Base-by-base conservation (phyloP, 352 stramenopile genomes). In the Phytophthora constricta region DNA sequence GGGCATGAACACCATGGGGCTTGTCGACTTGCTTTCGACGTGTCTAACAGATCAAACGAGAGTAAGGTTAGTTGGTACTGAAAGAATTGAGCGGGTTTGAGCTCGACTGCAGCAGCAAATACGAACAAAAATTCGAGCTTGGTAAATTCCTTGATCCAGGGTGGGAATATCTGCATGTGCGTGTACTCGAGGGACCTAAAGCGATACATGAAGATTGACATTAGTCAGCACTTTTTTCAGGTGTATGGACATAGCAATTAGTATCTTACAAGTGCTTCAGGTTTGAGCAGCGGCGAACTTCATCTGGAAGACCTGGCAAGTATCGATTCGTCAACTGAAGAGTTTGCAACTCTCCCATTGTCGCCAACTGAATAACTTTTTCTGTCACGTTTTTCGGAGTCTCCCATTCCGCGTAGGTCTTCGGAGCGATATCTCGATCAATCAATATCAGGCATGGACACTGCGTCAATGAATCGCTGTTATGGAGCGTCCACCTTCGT, bases 101-200 rank as follows among this genome's bases (percentile, higher is more conserved):
- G 14, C 3, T 47, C 37, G 17, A 53, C 16, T 62, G 65, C 59
- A 77, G 28, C 57, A 56, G 66, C 4, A 25, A 28, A n/a, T 5
- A 62, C 62, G 7, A 55, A 79, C 72, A 84, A 11, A 47, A 65
- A 74, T 26, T 82, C 61, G 25, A 84, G 61, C 3, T 69, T 48
- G 1, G 58, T 67, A 33, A 80, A 65, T 3, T 77, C 51, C 9
- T 53, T 77, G 27, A 56, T 55, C 74, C 76, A 80, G 0, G 34
- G n/a, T 16, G 76, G 70, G 4, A 85, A 16, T 5, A 33, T 58
- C 10, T 49, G 19, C 0, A 59, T 85, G 39, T 80, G 53, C 0
- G 73, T 73, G 56, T 85, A 79, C 9, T 70, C 54, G 1, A 85
- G 47, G 0, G 77, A 72, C 19, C 74, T 65, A n/a, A n/a, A n/a